phyloP scores from a whole-genome alignment of 2,329 filamentous ascomycete species.

The Neofusicoccum umdonicola region DNA sequence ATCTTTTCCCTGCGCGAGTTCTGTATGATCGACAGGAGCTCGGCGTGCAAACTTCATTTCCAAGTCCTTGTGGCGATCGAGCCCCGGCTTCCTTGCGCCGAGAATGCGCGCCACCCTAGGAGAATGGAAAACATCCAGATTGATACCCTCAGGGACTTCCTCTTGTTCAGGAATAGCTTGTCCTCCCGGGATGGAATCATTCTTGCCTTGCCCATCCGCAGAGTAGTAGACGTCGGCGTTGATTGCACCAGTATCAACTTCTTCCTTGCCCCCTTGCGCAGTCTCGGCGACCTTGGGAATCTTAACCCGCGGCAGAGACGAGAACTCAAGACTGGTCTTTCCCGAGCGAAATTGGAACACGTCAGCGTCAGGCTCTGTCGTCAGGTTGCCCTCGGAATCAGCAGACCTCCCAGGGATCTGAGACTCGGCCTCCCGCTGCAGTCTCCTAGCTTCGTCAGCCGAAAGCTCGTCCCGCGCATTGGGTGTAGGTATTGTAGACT shows the following conservation, averaged over 20 bases:
- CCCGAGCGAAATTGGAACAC: conserved; percentile 55
- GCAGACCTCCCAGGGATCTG: conserved; percentile 54
- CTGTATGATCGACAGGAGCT: conserved; percentile 38
- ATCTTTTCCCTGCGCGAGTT: conserved; percentile 36
- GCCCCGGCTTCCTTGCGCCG: conserved; percentile 32
- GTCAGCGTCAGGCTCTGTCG: conserved; percentile 50
- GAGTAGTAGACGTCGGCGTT: conserved; percentile 58
- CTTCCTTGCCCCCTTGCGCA: conserved; percentile 43
- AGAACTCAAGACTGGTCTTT: conserved; percentile 47
- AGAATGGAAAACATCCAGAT: conserved; percentile 62
- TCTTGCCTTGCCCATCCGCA: conserved; percentile 23
- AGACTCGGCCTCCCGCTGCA: conserved; percentile 50
- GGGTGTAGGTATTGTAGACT: conserved; percentile 43
- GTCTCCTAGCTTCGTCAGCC: conserved; percentile 43
- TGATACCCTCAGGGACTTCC: conserved; percentile 56
- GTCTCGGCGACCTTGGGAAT: conserved; percentile 53
- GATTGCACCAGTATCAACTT: conserved; percentile 43
- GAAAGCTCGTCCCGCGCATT: conserved; percentile 28
- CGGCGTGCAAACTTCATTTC: conserved; percentile 33
- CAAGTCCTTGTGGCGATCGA: conserved; percentile 22
- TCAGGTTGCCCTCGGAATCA: conserved; percentile 33
- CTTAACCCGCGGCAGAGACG: conserved; percentile 54
- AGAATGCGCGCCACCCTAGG: conserved; percentile 57
- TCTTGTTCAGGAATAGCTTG: conserved; percentile 36
- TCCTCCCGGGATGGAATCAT: conserved; percentile 31